Conservation (phyloP, 345 rosid species). For the Sonneratia alba region DNA sequence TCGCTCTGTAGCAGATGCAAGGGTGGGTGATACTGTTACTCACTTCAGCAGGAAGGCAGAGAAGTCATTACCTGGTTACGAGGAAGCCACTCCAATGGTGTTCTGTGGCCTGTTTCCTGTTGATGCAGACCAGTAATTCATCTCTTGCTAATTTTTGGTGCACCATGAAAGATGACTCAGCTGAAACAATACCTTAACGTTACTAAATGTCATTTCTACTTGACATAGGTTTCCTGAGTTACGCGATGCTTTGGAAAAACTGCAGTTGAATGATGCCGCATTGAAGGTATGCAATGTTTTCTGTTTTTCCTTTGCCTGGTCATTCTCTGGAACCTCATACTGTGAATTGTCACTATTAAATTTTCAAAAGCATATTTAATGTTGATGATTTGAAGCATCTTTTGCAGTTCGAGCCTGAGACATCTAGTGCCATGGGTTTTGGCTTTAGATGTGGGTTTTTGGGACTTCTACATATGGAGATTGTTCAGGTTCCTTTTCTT, state of each 20-base stretch:
- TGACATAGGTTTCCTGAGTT: slow-evolving; percentile 69
- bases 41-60: slow-evolving; percentile 62
- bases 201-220: slow-evolving; percentile 7
- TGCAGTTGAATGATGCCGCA: slow-evolving; percentile 97
- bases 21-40: slow-evolving; percentile 94
- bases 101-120: slow-evolving; percentile 97
- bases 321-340: background rate
- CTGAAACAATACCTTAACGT: slow-evolving; percentile 6
- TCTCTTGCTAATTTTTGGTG: slow-evolving; percentile 14
- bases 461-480: slow-evolving; percentile 99
- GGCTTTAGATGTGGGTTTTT: slow-evolving; percentile 97
- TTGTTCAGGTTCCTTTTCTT: slow-evolving; percentile 66
- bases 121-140: slow-evolving; percentile 90
- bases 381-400: background rate
- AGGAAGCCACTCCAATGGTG: slow-evolving; percentile 98
- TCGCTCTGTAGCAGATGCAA: slow-evolving; percentile 93
- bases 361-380: background rate
- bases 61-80: slow-evolving; percentile 77
- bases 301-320: background rate
- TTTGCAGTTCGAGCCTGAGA: slow-evolving; percentile 92
- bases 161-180: background rate
- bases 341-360: background rate
- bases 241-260: slow-evolving; percentile 94
- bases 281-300: slow-evolving; percentile 47
- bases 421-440: slow-evolving; percentile 98